Conservation (phyloP, 2,329 filamentous ascomycete genomes). For the Gyromitra esculenta region DNA sequence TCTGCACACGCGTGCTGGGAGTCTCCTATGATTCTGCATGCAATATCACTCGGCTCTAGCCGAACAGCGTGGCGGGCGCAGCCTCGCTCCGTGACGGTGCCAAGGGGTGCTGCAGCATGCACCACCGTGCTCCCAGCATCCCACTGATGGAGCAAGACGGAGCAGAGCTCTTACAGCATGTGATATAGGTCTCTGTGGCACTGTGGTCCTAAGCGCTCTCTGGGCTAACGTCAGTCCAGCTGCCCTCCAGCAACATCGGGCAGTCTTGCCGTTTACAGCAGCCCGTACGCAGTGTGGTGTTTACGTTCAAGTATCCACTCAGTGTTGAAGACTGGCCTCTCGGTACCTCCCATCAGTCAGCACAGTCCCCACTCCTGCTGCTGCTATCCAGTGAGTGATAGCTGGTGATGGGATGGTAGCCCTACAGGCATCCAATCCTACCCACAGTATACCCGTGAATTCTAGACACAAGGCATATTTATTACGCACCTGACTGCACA, state of each 20-base stretch:
- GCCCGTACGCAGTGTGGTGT: too few relatives aligned
- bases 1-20: background rate
- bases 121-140: too few relatives aligned
- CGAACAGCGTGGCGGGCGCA: background rate
- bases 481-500: background rate
- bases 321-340: too few relatives aligned
- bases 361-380: background rate
- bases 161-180: too few relatives aligned
- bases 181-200: too few relatives aligned
- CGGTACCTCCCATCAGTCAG: background rate
- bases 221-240: too few relatives aligned
- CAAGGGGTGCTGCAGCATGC: too few relatives aligned
- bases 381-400: background rate
- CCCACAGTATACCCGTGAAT: background rate
- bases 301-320: too few relatives aligned
- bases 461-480: background rate
- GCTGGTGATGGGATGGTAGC: background rate
- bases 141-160: background rate
- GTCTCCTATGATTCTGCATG: background rate
- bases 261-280: too few relatives aligned
- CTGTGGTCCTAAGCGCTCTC: too few relatives aligned
- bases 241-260: too few relatives aligned
- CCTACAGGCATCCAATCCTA: background rate
- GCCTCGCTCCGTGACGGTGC: background rate
- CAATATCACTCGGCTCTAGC: slow-evolving; percentile 27